Evolutionary conservation across 441 rosid genomes (phyloP).

Genomic region (Pelargonium myrrhifolium): DNA sequence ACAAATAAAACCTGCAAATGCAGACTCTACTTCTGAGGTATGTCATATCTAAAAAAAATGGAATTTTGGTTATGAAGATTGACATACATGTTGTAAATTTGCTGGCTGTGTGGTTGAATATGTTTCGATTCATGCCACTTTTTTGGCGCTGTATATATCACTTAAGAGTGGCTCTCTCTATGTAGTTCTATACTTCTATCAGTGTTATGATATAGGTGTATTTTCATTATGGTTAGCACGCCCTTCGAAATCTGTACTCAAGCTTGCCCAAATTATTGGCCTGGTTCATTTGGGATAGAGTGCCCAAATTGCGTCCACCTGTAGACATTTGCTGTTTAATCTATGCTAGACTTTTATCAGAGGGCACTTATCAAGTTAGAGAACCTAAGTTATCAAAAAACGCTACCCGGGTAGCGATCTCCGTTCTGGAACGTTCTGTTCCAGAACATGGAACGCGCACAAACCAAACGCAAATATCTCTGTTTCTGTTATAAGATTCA

Average conservation of each 20-base stretch:
- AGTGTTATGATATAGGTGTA: not conserved
- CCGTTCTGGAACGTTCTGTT: too few species aligned
- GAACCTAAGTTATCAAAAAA: not conserved
- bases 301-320: not conserved
- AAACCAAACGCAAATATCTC: too few species aligned
- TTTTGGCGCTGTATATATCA: not conserved
- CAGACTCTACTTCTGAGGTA: constrained; percentile 96
- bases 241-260: not conserved
- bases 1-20: constrained; percentile 56
- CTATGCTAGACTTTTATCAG: not conserved
- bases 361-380: not conserved
- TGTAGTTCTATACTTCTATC: too few species aligned
- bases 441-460: too few species aligned
- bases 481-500: too few species aligned
- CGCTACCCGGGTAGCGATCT: too few species aligned
- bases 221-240: not conserved
- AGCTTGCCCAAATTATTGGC: not conserved
- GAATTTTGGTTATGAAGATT: not conserved
- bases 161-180: not conserved
- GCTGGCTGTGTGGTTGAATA: not conserved
- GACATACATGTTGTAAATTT: not conserved
- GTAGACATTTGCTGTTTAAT: not conserved
- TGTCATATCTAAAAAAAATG: constrained; percentile 13
- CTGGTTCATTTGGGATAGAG: not conserved
- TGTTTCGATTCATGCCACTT: not conserved